phyloP scores from a whole-genome alignment of 306 rosid species.

The Coriaria nepalensis region DNA sequence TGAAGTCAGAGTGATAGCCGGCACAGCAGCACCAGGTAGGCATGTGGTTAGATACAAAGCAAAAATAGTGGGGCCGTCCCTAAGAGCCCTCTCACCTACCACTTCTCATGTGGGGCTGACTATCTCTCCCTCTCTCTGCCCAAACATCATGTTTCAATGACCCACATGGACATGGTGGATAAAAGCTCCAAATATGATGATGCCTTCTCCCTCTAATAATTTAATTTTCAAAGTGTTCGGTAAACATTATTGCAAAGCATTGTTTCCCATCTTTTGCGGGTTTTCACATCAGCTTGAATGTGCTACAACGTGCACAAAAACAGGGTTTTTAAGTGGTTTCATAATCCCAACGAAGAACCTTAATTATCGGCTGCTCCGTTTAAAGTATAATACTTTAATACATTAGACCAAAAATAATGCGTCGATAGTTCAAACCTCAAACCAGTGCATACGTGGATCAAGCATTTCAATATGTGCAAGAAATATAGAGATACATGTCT shows the following conservation, averaged over 20 bases:
- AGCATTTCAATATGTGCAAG: too few relatives aligned
- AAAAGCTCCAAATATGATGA: constrained; percentile 10
- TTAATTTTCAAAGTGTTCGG: background rate
- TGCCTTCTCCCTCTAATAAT: constrained; percentile 2
- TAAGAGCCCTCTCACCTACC: constrained; percentile 44
- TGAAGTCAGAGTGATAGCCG: constrained; percentile 38
- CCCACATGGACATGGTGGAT: constrained; percentile 16
- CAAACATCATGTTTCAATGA: constrained; percentile 4
- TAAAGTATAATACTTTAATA: too few relatives aligned
- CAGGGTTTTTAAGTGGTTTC: too few relatives aligned
- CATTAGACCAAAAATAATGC: too few relatives aligned
- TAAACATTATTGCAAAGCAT: background rate
- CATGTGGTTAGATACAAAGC: constrained; percentile 52
- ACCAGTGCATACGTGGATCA: too few relatives aligned
- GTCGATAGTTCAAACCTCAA: too few relatives aligned
- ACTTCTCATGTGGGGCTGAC: constrained; percentile 35
- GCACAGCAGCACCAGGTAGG: constrained; percentile 32
- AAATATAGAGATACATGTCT: too few relatives aligned
- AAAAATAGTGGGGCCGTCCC: constrained; percentile 31
- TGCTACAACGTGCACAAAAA: background rate
- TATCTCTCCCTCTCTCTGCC: constrained; percentile 7
- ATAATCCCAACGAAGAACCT: too few relatives aligned
- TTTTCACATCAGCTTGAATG: background rate
- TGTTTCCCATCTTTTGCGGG: background rate
- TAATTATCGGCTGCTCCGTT: too few relatives aligned